phyloP scores from a whole-genome alignment of 2,329 filamentous ascomycete species.

The Hymenoscyphus repandus region DNA sequence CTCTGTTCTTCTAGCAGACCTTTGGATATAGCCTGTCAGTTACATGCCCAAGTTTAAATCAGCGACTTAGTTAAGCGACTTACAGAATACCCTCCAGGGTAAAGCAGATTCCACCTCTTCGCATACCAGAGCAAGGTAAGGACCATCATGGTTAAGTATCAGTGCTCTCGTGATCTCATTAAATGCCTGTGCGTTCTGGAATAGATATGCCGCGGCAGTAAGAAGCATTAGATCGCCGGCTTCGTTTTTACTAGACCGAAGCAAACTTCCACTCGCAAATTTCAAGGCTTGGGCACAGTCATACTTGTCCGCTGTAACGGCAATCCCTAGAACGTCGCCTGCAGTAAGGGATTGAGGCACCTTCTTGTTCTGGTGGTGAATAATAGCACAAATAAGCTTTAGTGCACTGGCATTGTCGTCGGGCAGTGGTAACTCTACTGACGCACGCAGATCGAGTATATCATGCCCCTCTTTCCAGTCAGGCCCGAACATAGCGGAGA shows the following conservation, averaged over 20 bases:
- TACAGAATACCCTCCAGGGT: constrained; percentile 6
- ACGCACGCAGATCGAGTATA: constrained; percentile 5
- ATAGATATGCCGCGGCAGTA: constrained; percentile 13
- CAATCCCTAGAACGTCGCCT: constrained; percentile 8
- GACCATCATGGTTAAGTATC: constrained; percentile 7
- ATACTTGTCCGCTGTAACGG: constrained; percentile 14
- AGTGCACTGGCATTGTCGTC: constrained; percentile 13
- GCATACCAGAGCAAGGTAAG: constrained; percentile 8
- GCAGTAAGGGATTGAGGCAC: constrained; percentile 8
- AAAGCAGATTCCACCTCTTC: constrained; percentile 11
- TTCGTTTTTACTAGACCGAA: constrained; percentile 3
- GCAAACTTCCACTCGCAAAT: constrained; percentile 9
- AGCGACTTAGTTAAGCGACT: background rate
- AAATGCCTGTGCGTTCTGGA: constrained; percentile 12
- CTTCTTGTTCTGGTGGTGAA: constrained; percentile 11
- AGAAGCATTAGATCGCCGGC: constrained; percentile 5
- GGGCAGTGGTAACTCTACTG: constrained; percentile 11
- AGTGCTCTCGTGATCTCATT: constrained; percentile 8
- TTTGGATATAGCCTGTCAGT: constrained; percentile 5
- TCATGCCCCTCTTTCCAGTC: constrained; percentile 7
- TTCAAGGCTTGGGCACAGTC: constrained; percentile 12
- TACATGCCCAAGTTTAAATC: constrained; percentile 1
- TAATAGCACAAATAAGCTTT: constrained; percentile 10
- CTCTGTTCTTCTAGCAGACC: constrained; percentile 10
- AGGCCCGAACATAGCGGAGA: constrained; percentile 15